Conservation (phyloP, 495 filamentous ascomycete species). For the Barbatosphaeria neglecta region DNA sequence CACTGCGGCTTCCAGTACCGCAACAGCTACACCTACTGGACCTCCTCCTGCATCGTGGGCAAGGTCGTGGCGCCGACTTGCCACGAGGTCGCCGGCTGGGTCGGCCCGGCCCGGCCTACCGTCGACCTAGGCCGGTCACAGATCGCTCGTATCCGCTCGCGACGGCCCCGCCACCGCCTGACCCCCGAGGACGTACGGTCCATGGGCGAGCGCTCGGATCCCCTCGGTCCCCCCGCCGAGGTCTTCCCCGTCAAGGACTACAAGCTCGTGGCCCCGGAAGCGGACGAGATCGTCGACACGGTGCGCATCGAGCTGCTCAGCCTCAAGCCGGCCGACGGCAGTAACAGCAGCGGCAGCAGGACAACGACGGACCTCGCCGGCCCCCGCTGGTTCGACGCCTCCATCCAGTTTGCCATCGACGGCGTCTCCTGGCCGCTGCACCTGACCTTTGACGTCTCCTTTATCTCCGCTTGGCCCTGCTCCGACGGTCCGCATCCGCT, state of each 20-base stretch:
- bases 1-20: slow-evolving; percentile 62
- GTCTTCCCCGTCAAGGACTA: slow-evolving; percentile 53
- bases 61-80: slow-evolving; percentile 70
- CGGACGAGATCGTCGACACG: slow-evolving; percentile 43
- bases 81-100: slow-evolving; percentile 55
- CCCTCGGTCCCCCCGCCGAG: slow-evolving; percentile 46
- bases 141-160: slow-evolving; percentile 49
- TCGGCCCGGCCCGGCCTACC: slow-evolving; percentile 54
- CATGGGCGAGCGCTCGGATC: slow-evolving; percentile 51
- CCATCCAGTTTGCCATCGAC: slow-evolving; percentile 55
- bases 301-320: slow-evolving; percentile 54
- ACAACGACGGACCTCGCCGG: slow-evolving; percentile 5
- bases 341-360: not conserved
- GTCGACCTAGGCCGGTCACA: slow-evolving; percentile 49
- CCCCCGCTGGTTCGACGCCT: slow-evolving; percentile 46
- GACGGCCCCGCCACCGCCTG: slow-evolving; percentile 31
- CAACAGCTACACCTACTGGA: slow-evolving; percentile 58
- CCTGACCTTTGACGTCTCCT: slow-evolving; percentile 52
- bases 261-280: slow-evolving; percentile 37
- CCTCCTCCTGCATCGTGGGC: slow-evolving; percentile 53
- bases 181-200: slow-evolving; percentile 41
- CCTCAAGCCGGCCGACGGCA: slow-evolving; percentile 24
- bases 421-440: slow-evolving; percentile 51
- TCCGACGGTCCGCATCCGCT: slow-evolving; percentile 56
- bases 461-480: slow-evolving; percentile 56